Percentiles rank a stretch among this genome's conserved stretches.
phyloP scores from a whole-genome alignment of 139 green algal genomes.

The Tetraselmis striata region DNA sequence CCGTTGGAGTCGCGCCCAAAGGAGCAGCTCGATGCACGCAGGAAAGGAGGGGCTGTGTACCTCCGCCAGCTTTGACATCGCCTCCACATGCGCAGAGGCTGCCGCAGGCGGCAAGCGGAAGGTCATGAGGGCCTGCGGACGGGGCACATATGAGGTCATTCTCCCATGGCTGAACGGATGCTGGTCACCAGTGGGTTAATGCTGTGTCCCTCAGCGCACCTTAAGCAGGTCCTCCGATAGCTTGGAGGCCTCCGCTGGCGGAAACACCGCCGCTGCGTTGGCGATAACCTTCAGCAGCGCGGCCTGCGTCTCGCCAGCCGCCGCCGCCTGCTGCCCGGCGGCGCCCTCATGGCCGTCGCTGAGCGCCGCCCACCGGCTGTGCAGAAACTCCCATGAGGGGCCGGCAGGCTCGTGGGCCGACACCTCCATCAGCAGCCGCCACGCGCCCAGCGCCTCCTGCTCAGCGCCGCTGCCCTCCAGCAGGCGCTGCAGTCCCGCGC shows the following conservation, averaged over 20 bases:
- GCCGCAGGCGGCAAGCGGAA: conserved; percentile 47
- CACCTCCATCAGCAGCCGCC: conserved; percentile 55
- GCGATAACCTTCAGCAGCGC: conserved; percentile 61
- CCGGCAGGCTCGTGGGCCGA: conserved; percentile 42
- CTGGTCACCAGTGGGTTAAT: too few species aligned
- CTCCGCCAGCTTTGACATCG: conserved; percentile 26
- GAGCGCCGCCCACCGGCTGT: conserved; percentile 33
- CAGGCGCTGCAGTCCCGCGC: conserved; percentile 24
- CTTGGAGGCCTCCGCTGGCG: conserved; percentile 30
- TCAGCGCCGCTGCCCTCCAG: not conserved
- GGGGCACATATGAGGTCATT: too few species aligned
- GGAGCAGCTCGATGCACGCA: too few species aligned
- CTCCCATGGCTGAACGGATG: too few species aligned
- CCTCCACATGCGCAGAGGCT: conserved; percentile 48
- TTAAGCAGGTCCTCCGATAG: conserved; percentile 51
- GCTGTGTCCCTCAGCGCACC: too few species aligned
- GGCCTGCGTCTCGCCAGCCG: conserved; percentile 20
- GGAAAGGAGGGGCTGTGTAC: too few species aligned
- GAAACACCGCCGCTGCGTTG: conserved; percentile 50
- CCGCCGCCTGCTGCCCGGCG: not conserved
- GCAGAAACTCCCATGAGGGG: conserved; percentile 67
- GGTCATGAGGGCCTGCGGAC: conserved; percentile 36
- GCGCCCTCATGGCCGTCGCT: not conserved
- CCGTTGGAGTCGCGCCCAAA: too few species aligned
- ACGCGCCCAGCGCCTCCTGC: conserved; percentile 33